Base-by-base conservation (phyloP, 1,284 basidiomycete genomes). In the Polyporus tsugae region DNA sequence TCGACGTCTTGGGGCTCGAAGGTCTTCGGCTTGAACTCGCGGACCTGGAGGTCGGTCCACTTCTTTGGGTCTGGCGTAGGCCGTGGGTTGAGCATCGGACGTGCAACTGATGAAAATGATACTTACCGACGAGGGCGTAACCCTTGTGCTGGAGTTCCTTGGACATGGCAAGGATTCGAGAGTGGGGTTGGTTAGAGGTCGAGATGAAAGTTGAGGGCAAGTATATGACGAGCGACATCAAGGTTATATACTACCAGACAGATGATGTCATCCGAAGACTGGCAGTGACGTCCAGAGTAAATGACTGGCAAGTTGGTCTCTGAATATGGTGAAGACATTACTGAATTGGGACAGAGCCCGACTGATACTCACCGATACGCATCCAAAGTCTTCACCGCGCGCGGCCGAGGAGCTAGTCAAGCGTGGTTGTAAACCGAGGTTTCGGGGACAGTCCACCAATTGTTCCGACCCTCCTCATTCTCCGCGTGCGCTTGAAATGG, bases 31-130 rank as follows among this genome's bases (percentile, higher is more conserved):
- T 77, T 66, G 71, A 78, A 75, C 0, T 72, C 78, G 49, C 83
- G 81, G 38, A 87, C 74, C 63, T 84, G 74, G 66, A 85, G 81
- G 41, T 85, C 74, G 59, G 78, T 79, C 82, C 83, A 84, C 13
- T 81, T 77, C 33, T 66, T 60, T 0, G 72, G 70, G 57, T 76
- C 72, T 75, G 29, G 1, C 0, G 11, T 9, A 13, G 1, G n/a
- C 19, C 7, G 19, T 42, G 22, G 4, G 13, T 57, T 33, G n/a
- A 22, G 15, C 5, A 42, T 6, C 38, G 0, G 6, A 2, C 5
- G 7, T 22, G 1, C n/a, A 1, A 44, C 1, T 17, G 9, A 13
- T 3, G 36, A 15, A 59, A 17, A 15, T 71, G 71, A 70, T n/a
- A 60, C 58, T 25, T 38, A 60, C 58, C 60, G n/a, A 52, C 70